Evolutionary conservation across 805 yeast genomes (phyloP).

Genomic region (Pichia gijzeniarum): DNA sequence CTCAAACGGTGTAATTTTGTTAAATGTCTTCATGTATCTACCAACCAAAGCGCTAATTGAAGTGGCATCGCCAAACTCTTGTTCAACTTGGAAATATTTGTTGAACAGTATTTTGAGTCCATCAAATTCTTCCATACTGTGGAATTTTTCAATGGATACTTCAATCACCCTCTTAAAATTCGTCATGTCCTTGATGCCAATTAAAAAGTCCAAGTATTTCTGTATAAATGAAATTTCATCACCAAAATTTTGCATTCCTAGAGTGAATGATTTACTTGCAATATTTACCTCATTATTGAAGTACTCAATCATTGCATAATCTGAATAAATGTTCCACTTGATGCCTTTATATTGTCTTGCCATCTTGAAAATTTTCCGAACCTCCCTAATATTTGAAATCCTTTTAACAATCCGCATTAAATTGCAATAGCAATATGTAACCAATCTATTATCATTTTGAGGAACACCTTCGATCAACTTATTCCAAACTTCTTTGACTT

Average conservation of each 20-base stretch:
- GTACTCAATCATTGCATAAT: constrained; percentile 77
- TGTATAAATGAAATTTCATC: constrained; percentile 55
- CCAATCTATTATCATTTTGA: constrained; percentile 12
- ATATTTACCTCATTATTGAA: constrained; percentile 59
- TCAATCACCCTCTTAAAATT: constrained; percentile 81
- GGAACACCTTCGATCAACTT: constrained; percentile 33
- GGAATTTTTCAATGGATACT: constrained; percentile 53
- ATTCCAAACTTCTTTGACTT: constrained; percentile 45
- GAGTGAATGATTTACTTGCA: constrained; percentile 69
- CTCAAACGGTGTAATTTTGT: constrained; percentile 41
- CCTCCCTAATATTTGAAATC: constrained; percentile 39
- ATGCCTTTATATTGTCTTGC: constrained; percentile 58
- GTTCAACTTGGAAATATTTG: constrained; percentile 60
- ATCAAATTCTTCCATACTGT: constrained; percentile 22
- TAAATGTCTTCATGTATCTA: constrained; percentile 60
- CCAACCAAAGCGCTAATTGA: constrained; percentile 61
- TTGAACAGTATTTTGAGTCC: constrained; percentile 45
- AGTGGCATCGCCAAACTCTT: constrained; percentile 60
- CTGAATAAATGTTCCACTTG: constrained; percentile 73
- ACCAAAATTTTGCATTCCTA: constrained; percentile 56
- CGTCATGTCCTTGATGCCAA: constrained; percentile 57
- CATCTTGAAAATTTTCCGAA: constrained; percentile 63
- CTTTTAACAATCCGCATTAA: constrained; percentile 71
- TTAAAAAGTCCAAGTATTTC: constrained; percentile 66
- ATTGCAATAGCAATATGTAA: constrained; percentile 63